A percentile compares a stretch with the other conserved stretches of the same genome.
Conservation (phyloP, 108 stramenopile genomes). For the Heterococcus sp. region DNA sequence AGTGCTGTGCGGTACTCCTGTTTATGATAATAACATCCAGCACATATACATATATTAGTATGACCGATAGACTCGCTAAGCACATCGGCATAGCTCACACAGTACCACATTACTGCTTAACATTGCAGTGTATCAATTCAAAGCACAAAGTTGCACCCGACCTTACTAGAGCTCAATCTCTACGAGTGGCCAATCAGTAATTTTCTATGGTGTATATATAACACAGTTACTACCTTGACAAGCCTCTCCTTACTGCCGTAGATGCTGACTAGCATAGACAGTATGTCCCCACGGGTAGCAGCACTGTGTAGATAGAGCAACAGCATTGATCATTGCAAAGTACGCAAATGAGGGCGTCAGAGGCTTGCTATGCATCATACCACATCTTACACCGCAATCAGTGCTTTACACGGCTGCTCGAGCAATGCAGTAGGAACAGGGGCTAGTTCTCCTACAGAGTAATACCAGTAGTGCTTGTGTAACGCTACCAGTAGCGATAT, state of each 20-base stretch:
- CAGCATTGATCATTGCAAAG: too few relatives aligned
- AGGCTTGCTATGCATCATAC: too few relatives aligned
- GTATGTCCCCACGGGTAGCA: slow-evolving; percentile 65
- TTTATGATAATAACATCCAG: too few relatives aligned
- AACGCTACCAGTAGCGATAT: too few relatives aligned
- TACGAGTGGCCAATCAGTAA: background rate
- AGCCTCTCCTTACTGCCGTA: slow-evolving; percentile 83
- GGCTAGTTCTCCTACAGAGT: too few relatives aligned
- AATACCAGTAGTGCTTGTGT: too few relatives aligned
- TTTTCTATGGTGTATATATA: background rate
- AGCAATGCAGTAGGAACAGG: too few relatives aligned
- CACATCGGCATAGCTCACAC: background rate
- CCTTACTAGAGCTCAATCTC: background rate
- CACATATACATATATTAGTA: too few relatives aligned
- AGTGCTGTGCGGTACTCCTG: slow-evolving; percentile 88
- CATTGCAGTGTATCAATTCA: background rate
- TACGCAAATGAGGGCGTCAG: too few relatives aligned
- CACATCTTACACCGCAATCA: too few relatives aligned
- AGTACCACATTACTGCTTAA: background rate
- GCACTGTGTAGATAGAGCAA: background rate
- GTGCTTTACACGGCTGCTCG: too few relatives aligned
- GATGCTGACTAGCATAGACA: slow-evolving; percentile 91
- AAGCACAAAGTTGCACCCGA: background rate
- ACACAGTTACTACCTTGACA: background rate
- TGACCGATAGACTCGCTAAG: too few relatives aligned